A percentile compares a stretch with the other conserved stretches of the same genome.
These are phyloP conservation scores for Globisporangium uncinulatum DNA, from an alignment of 352 stramenopile genomes.

Conservation along the genomic window DNA sequence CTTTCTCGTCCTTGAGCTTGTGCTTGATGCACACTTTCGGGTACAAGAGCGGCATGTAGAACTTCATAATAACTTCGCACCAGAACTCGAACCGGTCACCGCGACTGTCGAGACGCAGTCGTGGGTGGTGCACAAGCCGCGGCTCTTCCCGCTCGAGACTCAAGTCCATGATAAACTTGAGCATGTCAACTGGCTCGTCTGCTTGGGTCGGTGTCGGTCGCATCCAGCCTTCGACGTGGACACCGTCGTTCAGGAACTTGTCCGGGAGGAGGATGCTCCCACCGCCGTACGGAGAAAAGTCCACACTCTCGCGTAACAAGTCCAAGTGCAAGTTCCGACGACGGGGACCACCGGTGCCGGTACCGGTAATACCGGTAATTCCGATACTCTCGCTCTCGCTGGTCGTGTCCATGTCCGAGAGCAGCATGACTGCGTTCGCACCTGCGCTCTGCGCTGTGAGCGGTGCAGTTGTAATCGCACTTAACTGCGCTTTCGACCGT, in stretches of 20 bases:
- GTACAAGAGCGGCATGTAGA: conserved; percentile 87
- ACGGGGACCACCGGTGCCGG: conserved; percentile 1
- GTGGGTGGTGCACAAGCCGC: conserved; percentile 31
- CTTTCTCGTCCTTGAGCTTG: conserved; percentile 78
- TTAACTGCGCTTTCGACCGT: conserved; percentile 61
- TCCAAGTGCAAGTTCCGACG: conserved; percentile 73
- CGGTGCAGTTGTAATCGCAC: conserved; percentile 27
- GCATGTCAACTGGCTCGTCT: conserved; percentile 85
- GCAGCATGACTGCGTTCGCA: conserved; percentile 32
- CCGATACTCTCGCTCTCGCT: conserved; percentile 25
- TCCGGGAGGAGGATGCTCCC: conserved; percentile 75
- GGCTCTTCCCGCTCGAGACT: conserved; percentile 73
- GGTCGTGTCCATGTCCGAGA: conserved; percentile 33
- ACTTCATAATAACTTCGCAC: conserved; percentile 85
- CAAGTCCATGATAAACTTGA: conserved; percentile 88
- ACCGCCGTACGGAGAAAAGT: conserved; percentile 82
- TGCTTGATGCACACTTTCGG: conserved; percentile 83
- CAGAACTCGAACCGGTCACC: conserved; percentile 82
- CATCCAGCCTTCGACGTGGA: conserved; percentile 85
- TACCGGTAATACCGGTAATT: conserved; percentile 2
- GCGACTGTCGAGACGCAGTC: conserved; percentile 38
- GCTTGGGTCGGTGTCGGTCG: conserved; percentile 69
- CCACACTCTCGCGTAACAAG: conserved; percentile 71
- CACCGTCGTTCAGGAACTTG: conserved; percentile 78
- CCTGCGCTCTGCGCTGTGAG: conserved; percentile 9